A percentile compares a stretch with the other conserved stretches of the same genome.
These are phyloP conservation scores for Ceratocystis colombiana DNA, from an alignment of 2,329 filamentous ascomycete species.

Conservation along the genomic window DNA sequence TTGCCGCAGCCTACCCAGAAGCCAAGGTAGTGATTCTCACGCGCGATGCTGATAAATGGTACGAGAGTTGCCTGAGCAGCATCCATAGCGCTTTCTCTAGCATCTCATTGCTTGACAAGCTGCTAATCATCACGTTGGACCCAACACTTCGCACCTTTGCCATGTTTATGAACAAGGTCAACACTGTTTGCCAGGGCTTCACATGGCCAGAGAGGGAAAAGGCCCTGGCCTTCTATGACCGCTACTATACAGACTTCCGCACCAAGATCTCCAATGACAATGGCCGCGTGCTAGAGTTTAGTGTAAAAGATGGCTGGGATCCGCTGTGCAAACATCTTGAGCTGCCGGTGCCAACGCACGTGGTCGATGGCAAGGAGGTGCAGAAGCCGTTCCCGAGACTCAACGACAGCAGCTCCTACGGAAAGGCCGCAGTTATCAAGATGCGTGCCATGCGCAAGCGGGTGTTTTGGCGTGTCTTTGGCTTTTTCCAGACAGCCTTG, in stretches of 20 bases:
- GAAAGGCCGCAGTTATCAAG: conserved; percentile 19
- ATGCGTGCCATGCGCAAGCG: conserved; percentile 25
- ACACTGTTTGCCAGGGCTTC: conserved; percentile 26
- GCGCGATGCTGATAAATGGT: conserved; percentile 36
- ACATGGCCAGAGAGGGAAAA: conserved; percentile 32
- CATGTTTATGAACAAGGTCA: conserved; percentile 29
- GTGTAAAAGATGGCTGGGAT: conserved; percentile 36
- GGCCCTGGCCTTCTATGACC: conserved; percentile 34
- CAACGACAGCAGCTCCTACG: conserved; percentile 27
- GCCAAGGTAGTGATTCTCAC: conserved; percentile 36
- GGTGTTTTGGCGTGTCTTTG: conserved; percentile 25
- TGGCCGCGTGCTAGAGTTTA: conserved; percentile 34
- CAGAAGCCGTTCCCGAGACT: conserved; percentile 27
- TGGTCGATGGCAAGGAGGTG: conserved; percentile 27
- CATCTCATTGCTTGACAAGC: conserved; percentile 23
- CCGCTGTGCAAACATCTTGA: conserved; percentile 36
- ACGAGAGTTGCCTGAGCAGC: conserved; percentile 30
- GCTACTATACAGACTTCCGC: conserved; percentile 34
- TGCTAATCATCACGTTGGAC: conserved; percentile 30
- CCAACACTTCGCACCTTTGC: conserved; percentile 31
- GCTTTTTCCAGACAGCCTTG: conserved; percentile 23
- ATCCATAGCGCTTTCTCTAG: conserved; percentile 27
- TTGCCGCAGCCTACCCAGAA: conserved; percentile 33
- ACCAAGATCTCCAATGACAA: conserved; percentile 31
- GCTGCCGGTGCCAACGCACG: conserved; percentile 33